phyloP scores from a whole-genome alignment of 306 rosid genomes.

The Lablab purpureus region DNA sequence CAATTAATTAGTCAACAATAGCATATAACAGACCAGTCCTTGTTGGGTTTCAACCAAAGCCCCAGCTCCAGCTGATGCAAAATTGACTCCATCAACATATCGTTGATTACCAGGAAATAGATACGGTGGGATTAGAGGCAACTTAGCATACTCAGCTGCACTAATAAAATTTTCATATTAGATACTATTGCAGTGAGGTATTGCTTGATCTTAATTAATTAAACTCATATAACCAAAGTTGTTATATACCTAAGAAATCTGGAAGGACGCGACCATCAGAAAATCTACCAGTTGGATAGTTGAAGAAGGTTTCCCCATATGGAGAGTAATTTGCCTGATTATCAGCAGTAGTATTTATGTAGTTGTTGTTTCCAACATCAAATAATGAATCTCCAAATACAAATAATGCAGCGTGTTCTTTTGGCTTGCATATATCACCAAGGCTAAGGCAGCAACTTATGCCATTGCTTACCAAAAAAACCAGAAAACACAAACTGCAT shows the following conservation, averaged over 20 bases:
- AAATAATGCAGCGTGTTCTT: constrained; percentile 49
- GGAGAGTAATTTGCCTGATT: constrained; percentile 51
- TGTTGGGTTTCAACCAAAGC: constrained; percentile 59
- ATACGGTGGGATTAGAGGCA: constrained; percentile 60
- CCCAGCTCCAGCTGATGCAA: constrained; percentile 80
- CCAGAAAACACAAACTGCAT: constrained; percentile 19
- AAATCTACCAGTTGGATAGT: constrained; percentile 58
- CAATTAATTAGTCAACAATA: neutral
- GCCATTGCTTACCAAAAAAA: neutral
- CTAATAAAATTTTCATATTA: neutral
- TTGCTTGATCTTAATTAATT: neutral
- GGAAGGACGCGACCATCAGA: constrained; percentile 60
- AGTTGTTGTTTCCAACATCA: constrained; percentile 68
- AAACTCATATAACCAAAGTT: neutral
- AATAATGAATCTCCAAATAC: constrained; percentile 68
- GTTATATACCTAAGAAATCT: constrained; percentile 54
- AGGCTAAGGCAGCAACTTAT: neutral
- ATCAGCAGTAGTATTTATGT: constrained; percentile 42
- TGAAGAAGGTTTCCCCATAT: constrained; percentile 64
- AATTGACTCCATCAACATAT: constrained; percentile 62
- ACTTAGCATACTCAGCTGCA: constrained; percentile 69
- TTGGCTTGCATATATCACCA: constrained; percentile 23
- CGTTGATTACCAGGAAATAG: constrained; percentile 51
- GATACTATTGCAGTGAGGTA: neutral
- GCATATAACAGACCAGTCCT: constrained; percentile 47